Evolutionary conservation across 2,329 filamentous ascomycete genomes (phyloP).

Genomic region (Aspergillus fumigatus): DNA sequence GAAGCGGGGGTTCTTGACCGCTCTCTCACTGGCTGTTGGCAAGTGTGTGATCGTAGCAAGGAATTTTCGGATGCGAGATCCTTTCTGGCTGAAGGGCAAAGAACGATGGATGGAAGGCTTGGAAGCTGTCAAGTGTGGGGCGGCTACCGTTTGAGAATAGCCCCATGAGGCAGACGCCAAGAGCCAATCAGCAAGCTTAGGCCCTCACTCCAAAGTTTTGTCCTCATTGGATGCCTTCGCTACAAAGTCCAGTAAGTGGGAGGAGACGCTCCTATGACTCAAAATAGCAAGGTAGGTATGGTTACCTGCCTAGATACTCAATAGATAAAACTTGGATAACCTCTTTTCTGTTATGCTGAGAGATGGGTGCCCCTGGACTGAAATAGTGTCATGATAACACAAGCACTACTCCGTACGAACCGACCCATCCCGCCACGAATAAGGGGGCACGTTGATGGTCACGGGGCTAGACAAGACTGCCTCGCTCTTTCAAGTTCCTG

Average conservation of each 20-base stretch:
- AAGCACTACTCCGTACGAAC: constrained; percentile 7
- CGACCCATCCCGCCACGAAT: constrained; percentile 12
- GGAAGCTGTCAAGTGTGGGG: constrained; percentile 23
- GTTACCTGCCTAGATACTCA: background rate
- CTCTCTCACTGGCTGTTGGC: background rate
- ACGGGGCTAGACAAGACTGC: constrained; percentile 2
- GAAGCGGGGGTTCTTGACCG: constrained; percentile 6
- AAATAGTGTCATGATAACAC: constrained; percentile 1
- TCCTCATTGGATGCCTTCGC: background rate
- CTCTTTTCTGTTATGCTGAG: background rate
- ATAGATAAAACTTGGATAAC: background rate
- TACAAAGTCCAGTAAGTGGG: background rate
- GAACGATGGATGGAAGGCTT: constrained; percentile 14
- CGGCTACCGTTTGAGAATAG: constrained; percentile 11
- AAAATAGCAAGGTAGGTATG: background rate
- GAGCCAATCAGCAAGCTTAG: constrained; percentile 8
- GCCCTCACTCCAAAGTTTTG: background rate
- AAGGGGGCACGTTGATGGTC: constrained; percentile 7
- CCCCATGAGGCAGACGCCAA: constrained; percentile 13
- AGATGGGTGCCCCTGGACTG: background rate
- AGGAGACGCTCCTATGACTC: too few species aligned
- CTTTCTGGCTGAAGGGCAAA: constrained; percentile 14
- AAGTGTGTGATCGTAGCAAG: constrained; percentile 19
- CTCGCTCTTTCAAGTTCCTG: background rate
- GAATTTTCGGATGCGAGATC: constrained; percentile 23